These are phyloP conservation scores for Rosa lucieae DNA, from an alignment of 306 rosid species.

Conservation along the genomic window DNA sequence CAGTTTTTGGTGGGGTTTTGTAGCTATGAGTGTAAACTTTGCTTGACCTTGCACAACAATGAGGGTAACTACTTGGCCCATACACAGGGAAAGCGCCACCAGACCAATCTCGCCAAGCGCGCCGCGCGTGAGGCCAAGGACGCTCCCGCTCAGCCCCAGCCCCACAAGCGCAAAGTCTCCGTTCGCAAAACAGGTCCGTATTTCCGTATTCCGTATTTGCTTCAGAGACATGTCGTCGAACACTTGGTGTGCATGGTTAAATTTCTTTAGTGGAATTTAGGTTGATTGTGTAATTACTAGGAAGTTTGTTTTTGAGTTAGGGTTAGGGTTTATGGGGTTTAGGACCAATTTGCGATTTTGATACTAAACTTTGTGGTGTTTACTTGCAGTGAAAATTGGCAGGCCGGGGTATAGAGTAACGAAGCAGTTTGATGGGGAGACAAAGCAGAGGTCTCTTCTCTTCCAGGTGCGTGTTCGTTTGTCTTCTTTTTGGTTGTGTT, in stretches of 20 bases:
- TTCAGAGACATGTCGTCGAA: constrained; percentile 10
- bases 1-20: constrained; percentile 15
- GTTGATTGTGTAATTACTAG: background rate
- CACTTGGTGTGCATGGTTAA: background rate
- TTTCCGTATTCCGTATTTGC: background rate
- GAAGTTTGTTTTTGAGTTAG: background rate
- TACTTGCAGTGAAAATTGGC: constrained; percentile 82
- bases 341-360: background rate
- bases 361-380: background rate
- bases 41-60: constrained; percentile 89
- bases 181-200: constrained; percentile 66
- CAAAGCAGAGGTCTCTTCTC: constrained; percentile 91
- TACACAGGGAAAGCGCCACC: constrained; percentile 95
- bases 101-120: constrained; percentile 88
- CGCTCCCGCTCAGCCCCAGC: constrained; percentile 95
- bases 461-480: constrained; percentile 58
- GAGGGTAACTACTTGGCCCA: constrained; percentile 98
- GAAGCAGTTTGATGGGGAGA: constrained; percentile 87
- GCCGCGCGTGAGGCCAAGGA: constrained; percentile 98
- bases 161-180: constrained; percentile 84
- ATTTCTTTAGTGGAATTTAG: background rate
- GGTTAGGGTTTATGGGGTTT: background rate
- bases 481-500: background rate
- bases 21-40: constrained; percentile 93
- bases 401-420: constrained; percentile 95